phyloP scores from a whole-genome alignment of 805 yeast species.

The Teunomyces cretensis region DNA sequence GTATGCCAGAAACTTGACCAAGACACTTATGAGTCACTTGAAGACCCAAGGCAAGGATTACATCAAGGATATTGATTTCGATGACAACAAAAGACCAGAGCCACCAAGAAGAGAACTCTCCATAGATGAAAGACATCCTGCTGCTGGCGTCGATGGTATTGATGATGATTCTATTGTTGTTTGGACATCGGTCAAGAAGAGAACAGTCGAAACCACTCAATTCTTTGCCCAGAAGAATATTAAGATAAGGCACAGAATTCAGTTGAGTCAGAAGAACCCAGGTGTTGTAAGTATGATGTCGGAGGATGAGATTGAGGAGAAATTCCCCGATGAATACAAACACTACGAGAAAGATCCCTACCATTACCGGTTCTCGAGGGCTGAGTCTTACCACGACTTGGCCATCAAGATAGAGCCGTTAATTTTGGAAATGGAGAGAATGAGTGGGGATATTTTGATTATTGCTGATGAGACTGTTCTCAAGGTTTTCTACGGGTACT shows the following conservation, averaged over 20 bases:
- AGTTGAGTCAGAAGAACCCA: conserved; percentile 84
- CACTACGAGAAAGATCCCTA: conserved; percentile 77
- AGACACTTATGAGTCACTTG: conserved; percentile 48
- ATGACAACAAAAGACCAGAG: conserved; percentile 2
- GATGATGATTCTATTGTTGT: conserved; percentile 68
- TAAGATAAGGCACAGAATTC: conserved; percentile 71
- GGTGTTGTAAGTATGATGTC: conserved; percentile 78
- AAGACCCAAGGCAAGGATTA: conserved; percentile 34
- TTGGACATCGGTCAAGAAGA: conserved; percentile 92
- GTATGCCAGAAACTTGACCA: conserved; percentile 65
- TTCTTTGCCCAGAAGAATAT: conserved; percentile 64
- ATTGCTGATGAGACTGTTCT: conserved; percentile 92
- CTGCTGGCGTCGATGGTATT: conserved; percentile 56
- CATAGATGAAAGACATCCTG: conserved; percentile 40
- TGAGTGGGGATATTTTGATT: conserved; percentile 81
- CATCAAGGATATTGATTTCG: conserved; percentile 14
- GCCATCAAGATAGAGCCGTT: conserved; percentile 94
- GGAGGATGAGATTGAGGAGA: conserved; percentile 54
- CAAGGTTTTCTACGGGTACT: conserved; percentile 87
- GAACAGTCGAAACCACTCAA: conserved; percentile 79
- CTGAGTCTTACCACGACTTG: conserved; percentile 94
- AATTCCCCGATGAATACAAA: conserved; percentile 69
- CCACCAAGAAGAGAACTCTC: conserved; percentile 20
- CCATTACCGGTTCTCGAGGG: conserved; percentile 87
- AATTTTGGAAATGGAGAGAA: conserved; percentile 89